Percentiles rank a stretch among this genome's conserved stretches.
Evolutionary conservation across 2,329 filamentous ascomycete genomes (phyloP).

Genomic region (Falciphora oryzae): DNA sequence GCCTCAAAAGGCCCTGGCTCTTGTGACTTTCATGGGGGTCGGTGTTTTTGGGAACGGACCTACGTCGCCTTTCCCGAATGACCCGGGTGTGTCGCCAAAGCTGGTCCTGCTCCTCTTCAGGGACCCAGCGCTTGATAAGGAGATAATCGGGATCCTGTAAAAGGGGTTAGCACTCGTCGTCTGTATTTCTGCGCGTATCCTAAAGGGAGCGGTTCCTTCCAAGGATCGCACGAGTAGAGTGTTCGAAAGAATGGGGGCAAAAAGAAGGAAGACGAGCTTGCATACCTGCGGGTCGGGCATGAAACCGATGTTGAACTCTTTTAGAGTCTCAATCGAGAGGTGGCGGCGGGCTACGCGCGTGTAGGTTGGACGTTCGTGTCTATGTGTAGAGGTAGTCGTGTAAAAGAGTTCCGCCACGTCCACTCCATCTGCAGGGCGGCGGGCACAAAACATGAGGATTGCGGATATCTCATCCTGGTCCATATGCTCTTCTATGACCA

Average conservation of each 20-base stretch:
- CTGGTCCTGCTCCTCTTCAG: conserved; percentile 63
- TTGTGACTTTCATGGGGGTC: too few relatives aligned
- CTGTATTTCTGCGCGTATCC: neutral
- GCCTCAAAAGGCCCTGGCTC: neutral
- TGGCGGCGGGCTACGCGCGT: conserved; percentile 58
- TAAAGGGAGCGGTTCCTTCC: neutral
- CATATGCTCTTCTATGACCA: neutral
- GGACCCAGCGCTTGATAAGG: conserved; percentile 53
- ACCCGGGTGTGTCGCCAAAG: conserved; percentile 66
- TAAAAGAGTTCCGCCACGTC: neutral
- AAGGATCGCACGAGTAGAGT: too few relatives aligned
- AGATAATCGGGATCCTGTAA: conserved; percentile 61
- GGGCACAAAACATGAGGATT: neutral
- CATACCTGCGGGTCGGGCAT: neutral
- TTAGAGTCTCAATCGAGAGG: conserved; percentile 56
- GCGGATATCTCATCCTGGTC: neutral
- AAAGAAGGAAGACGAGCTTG: neutral
- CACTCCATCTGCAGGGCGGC: neutral
- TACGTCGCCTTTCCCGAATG: conserved; percentile 48
- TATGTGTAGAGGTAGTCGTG: neutral
- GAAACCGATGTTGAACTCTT: conserved; percentile 49
- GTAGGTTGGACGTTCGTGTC: conserved; percentile 41
- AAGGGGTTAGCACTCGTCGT: neutral
- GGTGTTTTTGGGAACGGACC: neutral
- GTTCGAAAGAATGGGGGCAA: neutral